Evolutionary conservation across 2,329 filamentous ascomycete species (phyloP), one percentile per base, ranked within the genome.

Genomic region (Fusarium tupiense): DNA sequence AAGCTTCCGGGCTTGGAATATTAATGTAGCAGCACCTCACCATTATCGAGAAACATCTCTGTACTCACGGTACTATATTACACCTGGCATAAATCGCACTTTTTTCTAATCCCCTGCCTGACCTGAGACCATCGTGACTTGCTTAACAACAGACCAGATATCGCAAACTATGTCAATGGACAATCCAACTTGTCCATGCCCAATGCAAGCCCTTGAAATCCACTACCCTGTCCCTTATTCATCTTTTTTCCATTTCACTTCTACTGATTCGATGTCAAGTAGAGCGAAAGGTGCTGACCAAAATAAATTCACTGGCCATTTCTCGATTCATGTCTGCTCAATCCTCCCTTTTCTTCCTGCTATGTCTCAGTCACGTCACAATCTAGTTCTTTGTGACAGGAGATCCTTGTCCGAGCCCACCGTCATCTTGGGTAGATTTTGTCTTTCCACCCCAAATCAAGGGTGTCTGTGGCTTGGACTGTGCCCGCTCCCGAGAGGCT

Each of bases 401-500:
- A 37, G 74, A 71, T 19, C 44, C 65, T 17, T 54, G 49, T 35
- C 44, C 62, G 38, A 44, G 17, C 13, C 37, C 63, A 37, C 47
- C 56, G 37, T 70, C 62, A 14, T 58, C 59, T 31, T 50, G 49
- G 7, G 35, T 54, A 37, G 49, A 37, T 59, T 74, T 76, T 46
- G 66, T 75, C 43, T 72, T 78, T 33, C 47, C 44, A 37, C 63
- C 67, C 77, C 77, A 79, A 31, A 75, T 47, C 16, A 67, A 71
- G 19, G 76, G 68, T 52, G 77, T 69, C 29, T 72, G 66, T 12
- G 76, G 35, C 52, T 76, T 76, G 37, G 77, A 73, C 20, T 46
- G 53, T 8, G 77, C 78, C 14, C 76, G 73, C n/a, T 78, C 76
- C 22, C 77, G 76, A 53, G 77, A 75, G 41, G 62, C 67, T 33